A percentile compares a stretch with the other conserved stretches of the same genome.
Evolutionary conservation across 371 early-diverging fungal species (phyloP).

Genomic region (Mucor velutinosus): DNA sequence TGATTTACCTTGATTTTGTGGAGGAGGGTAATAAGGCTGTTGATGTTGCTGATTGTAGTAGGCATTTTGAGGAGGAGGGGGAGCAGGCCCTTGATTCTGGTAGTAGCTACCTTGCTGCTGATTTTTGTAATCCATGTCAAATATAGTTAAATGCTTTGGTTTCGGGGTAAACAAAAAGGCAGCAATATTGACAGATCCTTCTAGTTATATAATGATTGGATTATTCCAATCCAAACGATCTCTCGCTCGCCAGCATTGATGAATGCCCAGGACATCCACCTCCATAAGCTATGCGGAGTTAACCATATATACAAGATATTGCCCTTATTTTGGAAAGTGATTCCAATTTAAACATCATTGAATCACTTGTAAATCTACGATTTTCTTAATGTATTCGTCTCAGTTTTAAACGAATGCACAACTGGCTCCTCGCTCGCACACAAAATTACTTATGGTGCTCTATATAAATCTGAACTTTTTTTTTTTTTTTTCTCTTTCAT

Average conservation of each 20-base stretch:
- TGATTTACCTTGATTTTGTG: constrained; percentile 3
- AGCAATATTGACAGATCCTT: neutral
- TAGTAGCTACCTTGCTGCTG: neutral
- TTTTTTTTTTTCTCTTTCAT: neutral
- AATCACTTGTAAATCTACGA: neutral
- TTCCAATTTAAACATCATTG: neutral
- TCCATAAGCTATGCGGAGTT: neutral
- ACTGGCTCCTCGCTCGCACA: neutral
- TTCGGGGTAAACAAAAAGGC: constrained; percentile 1
- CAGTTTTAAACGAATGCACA: neutral
- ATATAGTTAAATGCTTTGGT: neutral
- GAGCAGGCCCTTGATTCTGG: neutral
- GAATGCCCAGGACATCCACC: too few species aligned
- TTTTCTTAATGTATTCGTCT: neutral
- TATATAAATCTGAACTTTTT: neutral
- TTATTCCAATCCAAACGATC: neutral
- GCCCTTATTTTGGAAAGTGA: neutral
- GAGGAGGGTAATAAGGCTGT: neutral
- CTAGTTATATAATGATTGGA: neutral
- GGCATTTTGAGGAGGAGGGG: constrained; percentile 1
- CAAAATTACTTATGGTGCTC: neutral
- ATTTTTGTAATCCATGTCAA: constrained; percentile 1
- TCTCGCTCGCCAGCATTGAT: neutral
- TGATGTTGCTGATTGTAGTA: constrained; percentile 6
- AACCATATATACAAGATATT: neutral